Evolutionary conservation across 352 stramenopile species (phyloP), one percentile per base, ranked within the genome.

Genomic region (Phytophthora citricola): DNA sequence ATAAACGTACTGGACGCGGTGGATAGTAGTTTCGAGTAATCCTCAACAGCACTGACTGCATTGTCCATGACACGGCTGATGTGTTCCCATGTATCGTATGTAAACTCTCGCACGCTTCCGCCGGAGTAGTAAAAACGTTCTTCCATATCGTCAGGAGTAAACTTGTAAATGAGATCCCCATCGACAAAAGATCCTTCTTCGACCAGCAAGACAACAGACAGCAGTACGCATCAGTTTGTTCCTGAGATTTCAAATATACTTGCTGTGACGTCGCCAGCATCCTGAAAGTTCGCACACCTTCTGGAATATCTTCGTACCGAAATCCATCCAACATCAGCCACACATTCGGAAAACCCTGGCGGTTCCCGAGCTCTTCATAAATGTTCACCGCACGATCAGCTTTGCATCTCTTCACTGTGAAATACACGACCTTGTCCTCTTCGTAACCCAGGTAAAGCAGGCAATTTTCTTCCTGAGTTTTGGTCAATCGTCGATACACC

Each of bases 401-500:
- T 40, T 52, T 26, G 14, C 54, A 65, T 29, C 3, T 32, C 31
- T 26, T 2, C 4, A 51, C 34, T 41, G 62, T 15, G 39, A 65
- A 60, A 9, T 57, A 27, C 2, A 71, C 32, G 34, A 66, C 31
- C 20, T 66, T 47, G 39, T 15, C 63, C 32, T 20, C 39, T 51
- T 66, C 56, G 26, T 66, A 61, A 5, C 46, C 39, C 27, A 70
- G 24, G n/a, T 63, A 63, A 20, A 70, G 4, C 1, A 66, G 44
- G 8, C 43, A 55, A n/a, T 58, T 29, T 10, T 38, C n/a, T 11
- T 66, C 22, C 11, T 66, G 12, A 14, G 20, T 5, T 46, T 54
- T 53, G 4, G 24, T 49, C 54, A 79, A 57, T 65, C 40, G 41
- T 57, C 71, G 52, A 43, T 76, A 78, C 12, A 75, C 46, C 45